phyloP scores from a whole-genome alignment of 352 stramenopile species.

The Phytophthora pinifolia region DNA sequence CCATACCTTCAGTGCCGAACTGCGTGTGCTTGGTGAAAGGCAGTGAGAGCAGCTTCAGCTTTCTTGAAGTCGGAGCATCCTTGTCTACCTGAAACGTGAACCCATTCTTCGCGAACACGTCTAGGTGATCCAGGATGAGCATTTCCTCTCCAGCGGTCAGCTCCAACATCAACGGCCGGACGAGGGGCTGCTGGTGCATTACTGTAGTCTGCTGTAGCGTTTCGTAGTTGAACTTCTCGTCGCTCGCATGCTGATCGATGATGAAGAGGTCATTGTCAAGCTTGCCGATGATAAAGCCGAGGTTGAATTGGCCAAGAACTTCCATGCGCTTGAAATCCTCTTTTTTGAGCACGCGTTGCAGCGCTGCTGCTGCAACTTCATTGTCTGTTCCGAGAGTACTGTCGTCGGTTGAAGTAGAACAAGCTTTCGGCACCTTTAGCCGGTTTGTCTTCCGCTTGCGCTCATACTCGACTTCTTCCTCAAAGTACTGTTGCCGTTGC shows the following conservation, averaged over 20 bases:
- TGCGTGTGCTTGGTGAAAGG: slow-evolving; percentile 88
- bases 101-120: slow-evolving; percentile 95
- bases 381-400: slow-evolving; percentile 31
- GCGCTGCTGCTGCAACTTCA: slow-evolving; percentile 42
- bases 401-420: slow-evolving; percentile 29
- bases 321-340: slow-evolving; percentile 92
- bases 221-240: slow-evolving; percentile 91
- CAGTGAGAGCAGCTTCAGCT: slow-evolving; percentile 75
- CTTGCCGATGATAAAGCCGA: slow-evolving; percentile 96
- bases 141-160: slow-evolving; percentile 93
- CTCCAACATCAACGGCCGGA: slow-evolving; percentile 91
- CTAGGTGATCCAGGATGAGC: slow-evolving; percentile 92
- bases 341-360: slow-evolving; percentile 86
- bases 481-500: slow-evolving; percentile 43
- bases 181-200: slow-evolving; percentile 95
- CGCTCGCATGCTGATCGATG: slow-evolving; percentile 98
- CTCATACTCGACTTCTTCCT: slow-evolving; percentile 43
- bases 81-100: slow-evolving; percentile 83
- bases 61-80: slow-evolving; percentile 47
- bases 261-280: slow-evolving; percentile 95
- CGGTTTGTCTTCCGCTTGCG: slow-evolving; percentile 29
- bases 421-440: slow-evolving; percentile 39
- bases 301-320: slow-evolving; percentile 97
- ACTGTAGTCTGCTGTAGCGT: slow-evolving; percentile 81
- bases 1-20: slow-evolving; percentile 77